Evolutionary conservation across 1,284 basidiomycete genomes (phyloP).

Genomic region (Ustilago trichophora): DNA sequence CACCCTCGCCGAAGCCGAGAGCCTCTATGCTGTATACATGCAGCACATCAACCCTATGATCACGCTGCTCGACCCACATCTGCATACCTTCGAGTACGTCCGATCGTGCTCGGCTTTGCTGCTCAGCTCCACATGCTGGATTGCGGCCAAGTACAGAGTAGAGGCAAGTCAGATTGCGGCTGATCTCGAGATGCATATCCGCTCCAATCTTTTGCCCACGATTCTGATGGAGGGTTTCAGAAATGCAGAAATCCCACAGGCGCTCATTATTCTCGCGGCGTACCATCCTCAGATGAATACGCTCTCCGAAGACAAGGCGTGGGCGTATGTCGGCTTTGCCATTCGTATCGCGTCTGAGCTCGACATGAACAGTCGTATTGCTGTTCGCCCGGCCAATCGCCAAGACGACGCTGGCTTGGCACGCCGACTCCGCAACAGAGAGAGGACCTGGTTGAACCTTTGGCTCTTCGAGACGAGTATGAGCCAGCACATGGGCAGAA

Average conservation of each 20-base stretch:
- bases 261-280: constrained; percentile 37
- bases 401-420: constrained; percentile 28
- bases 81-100: constrained; percentile 51
- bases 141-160: constrained; percentile 38
- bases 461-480: constrained; percentile 52
- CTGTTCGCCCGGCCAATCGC: constrained; percentile 10
- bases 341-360: constrained; percentile 52
- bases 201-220: constrained; percentile 29
- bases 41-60: constrained; percentile 44
- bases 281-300: constrained; percentile 50
- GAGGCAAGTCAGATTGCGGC: constrained; percentile 34
- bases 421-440: constrained; percentile 32
- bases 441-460: constrained; percentile 51
- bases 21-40: constrained; percentile 42
- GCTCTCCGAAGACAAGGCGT: constrained; percentile 41
- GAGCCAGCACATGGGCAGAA: constrained; percentile 50
- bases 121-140: constrained; percentile 46
- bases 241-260: constrained; percentile 46
- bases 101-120: constrained; percentile 41
- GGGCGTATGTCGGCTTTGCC: constrained; percentile 45
- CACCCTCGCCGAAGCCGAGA: constrained; percentile 28
- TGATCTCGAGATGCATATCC: constrained; percentile 39
- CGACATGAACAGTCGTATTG: constrained; percentile 47
- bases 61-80: constrained; percentile 49
- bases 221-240: constrained; percentile 45